Evolutionary conservation across 345 rosid genomes (phyloP), one percentile per base, ranked within the genome.

Genomic region (Sonneratia caseolaris): DNA sequence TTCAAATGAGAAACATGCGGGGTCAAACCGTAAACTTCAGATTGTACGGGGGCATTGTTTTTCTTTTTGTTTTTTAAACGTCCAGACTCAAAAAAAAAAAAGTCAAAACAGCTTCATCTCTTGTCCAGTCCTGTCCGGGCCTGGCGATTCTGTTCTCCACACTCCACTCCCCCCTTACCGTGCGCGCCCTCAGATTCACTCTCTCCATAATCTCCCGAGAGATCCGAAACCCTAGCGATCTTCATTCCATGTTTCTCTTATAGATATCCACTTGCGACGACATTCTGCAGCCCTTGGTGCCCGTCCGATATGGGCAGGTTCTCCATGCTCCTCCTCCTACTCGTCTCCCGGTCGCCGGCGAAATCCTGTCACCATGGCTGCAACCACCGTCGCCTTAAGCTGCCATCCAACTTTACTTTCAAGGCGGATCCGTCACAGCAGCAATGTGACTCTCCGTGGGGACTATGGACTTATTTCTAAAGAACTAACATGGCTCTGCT

Each of bases 401-500:
- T 89, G 76, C 86, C 86, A 0, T 80, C 91, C 73, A 78, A 83
- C 78, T 89, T 78, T 80, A 78, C 78, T 51, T 85, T 89, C 80
- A 57, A 59, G 64, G 32, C 48, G 77, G 64, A 57, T 57, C 22
- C 92, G 78, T 62, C 87, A 79, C 70, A 76, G 38, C 18, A 37
- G 38, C 79, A 64, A 38, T 3, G 73, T 32, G 15, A 7, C 10
- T 19, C 45, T 57, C 1, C 0, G 35, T 0, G 66, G 73, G 37
- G 48, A 70, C 24, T 70, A 55, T 0, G 8, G 8, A 22, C 15
- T 19, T 10, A 0, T 56, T 14, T 55, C 64, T 3, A 1, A 27
- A 3, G 40, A 70, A 0, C 53, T 70, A 40, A 70, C 45, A 40
- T 70, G 72, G 65, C 64, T 70, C 12, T 21, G 15, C 16, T 70